Evolutionary conservation across 2,329 filamentous ascomycete genomes (phyloP), one percentile per base, ranked within the genome.

Genomic region (Ophiobolus disseminans): DNA sequence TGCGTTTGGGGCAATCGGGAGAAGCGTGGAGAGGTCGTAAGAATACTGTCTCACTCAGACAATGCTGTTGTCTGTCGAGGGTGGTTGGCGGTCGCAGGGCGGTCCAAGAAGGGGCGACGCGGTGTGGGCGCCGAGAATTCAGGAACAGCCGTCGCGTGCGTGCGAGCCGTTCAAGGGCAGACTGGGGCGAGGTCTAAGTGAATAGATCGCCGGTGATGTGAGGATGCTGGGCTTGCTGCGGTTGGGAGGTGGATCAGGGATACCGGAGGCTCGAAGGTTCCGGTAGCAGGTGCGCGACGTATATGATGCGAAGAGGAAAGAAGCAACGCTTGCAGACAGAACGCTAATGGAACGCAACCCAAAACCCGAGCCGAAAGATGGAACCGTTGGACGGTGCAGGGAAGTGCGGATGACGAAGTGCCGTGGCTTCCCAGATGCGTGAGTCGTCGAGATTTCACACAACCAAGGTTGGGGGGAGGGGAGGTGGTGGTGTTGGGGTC

Each of bases 121-220:
- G 35, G 40, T 42, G 53, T 44, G 53, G 50, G 55, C 51, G 55
- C 57, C 43, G 40, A 41, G 40, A 28, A 31, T 23, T 40, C 11
- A 25, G 20, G 21, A 31, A 49, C 40, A 35, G 45, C 45, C 39
- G 47, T 41, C 45, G 45, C 28, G 52, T 41, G 41, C 28, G 48
- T 47, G 45, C 34, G 19, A 31, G 48, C 22, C 46, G 53, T 48
- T 55, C 53, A 59, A 64, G 60, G 53, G 55, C 58, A 60, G 57
- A 53, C 55, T 54, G 55, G 61, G 69, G 68, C 68, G 68, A 71
- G 50, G 61, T 56, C 69, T 72, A 73, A 73, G 60, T 72, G 55
- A 73, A 73, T 72, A 73, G 69, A 68, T 72, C 69, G 70, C 64
- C 66, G 57, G 60, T 65, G 55, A 57, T 55, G 48, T 39, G 48